phyloP scores from a whole-genome alignment of 2,329 filamentous ascomycete species.

The Pseudogymnoascus sp. region DNA sequence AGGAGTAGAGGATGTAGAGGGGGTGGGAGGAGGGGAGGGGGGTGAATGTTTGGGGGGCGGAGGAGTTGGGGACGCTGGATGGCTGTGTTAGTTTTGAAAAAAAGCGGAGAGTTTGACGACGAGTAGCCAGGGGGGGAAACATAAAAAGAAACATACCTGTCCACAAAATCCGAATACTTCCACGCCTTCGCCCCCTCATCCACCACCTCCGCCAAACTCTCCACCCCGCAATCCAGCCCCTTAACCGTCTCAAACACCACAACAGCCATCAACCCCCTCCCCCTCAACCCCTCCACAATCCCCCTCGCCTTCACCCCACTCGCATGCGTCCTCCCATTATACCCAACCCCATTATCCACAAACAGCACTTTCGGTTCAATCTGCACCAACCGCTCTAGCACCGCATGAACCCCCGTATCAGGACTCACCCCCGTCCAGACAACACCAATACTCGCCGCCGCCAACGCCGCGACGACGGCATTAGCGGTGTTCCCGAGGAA shows the following conservation, averaged over 20 bases:
- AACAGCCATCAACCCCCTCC: conserved; percentile 50
- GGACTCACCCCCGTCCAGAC: conserved; percentile 92
- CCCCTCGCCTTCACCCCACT: conserved; percentile 70
- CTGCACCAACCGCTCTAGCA: conserved; percentile 77
- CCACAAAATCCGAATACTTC: conserved; percentile 37
- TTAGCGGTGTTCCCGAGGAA: conserved; percentile 88
- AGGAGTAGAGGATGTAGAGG: conserved; percentile 88
- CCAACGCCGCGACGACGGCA: conserved; percentile 80
- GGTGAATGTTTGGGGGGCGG: conserved; percentile 51
- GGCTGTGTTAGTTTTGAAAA: conserved; percentile 24
- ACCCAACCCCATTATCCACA: conserved; percentile 76
- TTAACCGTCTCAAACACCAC: conserved; percentile 64
- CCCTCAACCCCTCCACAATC: conserved; percentile 56
- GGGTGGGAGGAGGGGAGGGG: conserved; percentile 79
- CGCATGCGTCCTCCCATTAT: conserved; percentile 87
- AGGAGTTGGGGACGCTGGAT: conserved; percentile 24
- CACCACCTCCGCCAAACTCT: conserved; percentile 13
- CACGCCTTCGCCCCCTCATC: conserved; percentile 29
- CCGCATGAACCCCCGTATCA: conserved; percentile 84
- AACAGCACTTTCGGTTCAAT: conserved; percentile 78
- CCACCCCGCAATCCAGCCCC: conserved; percentile 20
- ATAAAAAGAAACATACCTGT: conserved; percentile 16
- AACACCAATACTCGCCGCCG: conserved; percentile 70
- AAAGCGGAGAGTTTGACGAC: conserved; percentile 29
- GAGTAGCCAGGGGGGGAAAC: conserved; percentile 18